Evolutionary conservation across 2,329 filamentous ascomycete species (phyloP), one percentile per base, ranked within the genome.

Genomic region (Trichophyton rubrum): DNA sequence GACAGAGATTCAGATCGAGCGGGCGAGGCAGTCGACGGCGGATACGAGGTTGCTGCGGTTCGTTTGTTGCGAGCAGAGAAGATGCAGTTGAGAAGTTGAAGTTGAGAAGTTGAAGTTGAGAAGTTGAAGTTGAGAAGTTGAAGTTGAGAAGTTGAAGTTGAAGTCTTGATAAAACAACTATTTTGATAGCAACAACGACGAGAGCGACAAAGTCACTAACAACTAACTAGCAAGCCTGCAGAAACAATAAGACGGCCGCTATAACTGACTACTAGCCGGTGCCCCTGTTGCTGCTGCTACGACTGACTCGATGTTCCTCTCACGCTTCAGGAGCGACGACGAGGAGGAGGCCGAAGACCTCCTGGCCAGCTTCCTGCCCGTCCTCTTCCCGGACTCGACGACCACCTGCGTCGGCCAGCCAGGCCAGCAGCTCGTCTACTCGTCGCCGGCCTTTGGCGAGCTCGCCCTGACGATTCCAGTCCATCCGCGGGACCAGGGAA

Each of bases 361-460:
- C 65, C 82, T 84, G 67, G 70, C 74, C 7, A 73, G 75, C 13
- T 78, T 80, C n/a, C 74, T 83, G 6, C 75, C 79, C 33, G 72
- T 77, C 62, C 74, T 84, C 61, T 82, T 83, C 70, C 77, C 79
- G 5, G 80, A 85, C 62, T 81, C 84, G 67, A 67, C 78, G 13
- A 76, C 77, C 38, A 78, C 78, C 65, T 77, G 76, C 62, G 81
- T 84, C 66, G 82, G 82, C 63, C 76, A 80, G 57, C 74, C 78
- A 0, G 76, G 78, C 49, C 76, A 79, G 13, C 68, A 71, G 3
- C 76, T 84, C 15, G 68, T 80, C 51, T 84, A 84, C 70, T 70
- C 68, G 20, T 77, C 74, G 8, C 71, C 72, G 9, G 65, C 67
- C 40, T 76, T 72, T 66, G 75, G 75, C 33, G 67, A 72, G n/a